A percentile compares a stretch with the other conserved stretches of the same genome.
Conservation (phyloP, 345 rosid species). For the Lepidium didymum region DNA sequence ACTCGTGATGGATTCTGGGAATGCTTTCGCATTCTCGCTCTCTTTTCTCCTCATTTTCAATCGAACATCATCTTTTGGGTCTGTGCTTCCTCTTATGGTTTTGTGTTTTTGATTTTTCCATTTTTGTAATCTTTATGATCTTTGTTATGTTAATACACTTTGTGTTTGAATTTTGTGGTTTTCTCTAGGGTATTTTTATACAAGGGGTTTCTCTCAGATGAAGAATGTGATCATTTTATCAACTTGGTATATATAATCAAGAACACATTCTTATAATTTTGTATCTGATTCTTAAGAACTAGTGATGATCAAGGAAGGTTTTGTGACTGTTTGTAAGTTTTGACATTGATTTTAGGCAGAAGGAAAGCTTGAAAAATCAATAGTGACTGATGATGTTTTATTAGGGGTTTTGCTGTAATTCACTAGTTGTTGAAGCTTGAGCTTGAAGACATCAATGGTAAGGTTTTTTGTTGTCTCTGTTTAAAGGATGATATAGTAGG, state of each 20-base stretch:
- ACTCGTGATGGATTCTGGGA: slow-evolving; percentile 36
- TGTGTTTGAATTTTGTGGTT: not conserved
- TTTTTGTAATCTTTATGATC: too few relatives aligned
- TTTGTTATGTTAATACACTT: not conserved
- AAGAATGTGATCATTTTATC: slow-evolving; percentile 84
- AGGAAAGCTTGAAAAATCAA: slow-evolving; percentile 69
- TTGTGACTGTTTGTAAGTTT: not conserved
- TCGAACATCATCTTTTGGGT: slow-evolving; percentile 18
- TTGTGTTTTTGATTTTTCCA: too few relatives aligned
- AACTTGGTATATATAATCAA: slow-evolving; percentile 37
- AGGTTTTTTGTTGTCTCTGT: not conserved
- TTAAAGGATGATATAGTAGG: slow-evolving; percentile 76
- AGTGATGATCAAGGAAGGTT: not conserved
- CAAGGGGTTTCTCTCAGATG: slow-evolving; percentile 55
- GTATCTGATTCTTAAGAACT: not conserved
- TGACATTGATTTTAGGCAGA: slow-evolving; percentile 45
- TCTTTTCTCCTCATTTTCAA: slow-evolving; percentile 34
- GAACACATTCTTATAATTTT: not conserved
- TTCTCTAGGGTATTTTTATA: slow-evolving; percentile 61
- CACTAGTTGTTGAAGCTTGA: not conserved
- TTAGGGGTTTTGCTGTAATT: not conserved
- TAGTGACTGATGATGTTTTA: slow-evolving; percentile 74
- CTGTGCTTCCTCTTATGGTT: too few relatives aligned
- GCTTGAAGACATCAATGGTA: not conserved
- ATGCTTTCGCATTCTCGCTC: slow-evolving; percentile 32